Percentiles rank a stretch among this genome's conserved stretches.
These are phyloP conservation scores for Coccomyxa subellipsoidea DNA, from an alignment of 163 green algal species.

Conservation along the genomic window DNA sequence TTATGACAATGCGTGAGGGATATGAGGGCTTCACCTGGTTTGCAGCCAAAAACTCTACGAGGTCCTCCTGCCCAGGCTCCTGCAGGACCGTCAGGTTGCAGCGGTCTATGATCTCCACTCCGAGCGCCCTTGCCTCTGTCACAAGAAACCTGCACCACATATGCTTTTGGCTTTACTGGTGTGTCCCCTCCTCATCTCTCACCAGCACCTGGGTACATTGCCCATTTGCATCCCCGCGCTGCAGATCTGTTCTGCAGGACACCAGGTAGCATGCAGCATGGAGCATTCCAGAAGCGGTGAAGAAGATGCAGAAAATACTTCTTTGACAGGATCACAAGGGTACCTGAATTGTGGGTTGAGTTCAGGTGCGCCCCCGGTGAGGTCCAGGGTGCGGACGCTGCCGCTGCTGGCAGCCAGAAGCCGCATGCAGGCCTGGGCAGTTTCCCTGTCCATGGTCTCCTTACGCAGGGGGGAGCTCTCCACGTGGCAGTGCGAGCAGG, in stretches of 20 bases:
- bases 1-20: too few relatives aligned
- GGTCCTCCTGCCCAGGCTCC: conserved; percentile 90
- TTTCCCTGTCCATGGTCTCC: conserved; percentile 77
- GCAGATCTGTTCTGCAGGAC: too few relatives aligned
- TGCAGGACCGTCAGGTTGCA: conserved; percentile 97
- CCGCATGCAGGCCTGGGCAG: conserved; percentile 69
- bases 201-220: too few relatives aligned
- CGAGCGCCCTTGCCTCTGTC: conserved; percentile 51
- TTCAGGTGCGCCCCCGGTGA: conserved; percentile 94
- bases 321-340: background rate
- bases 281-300: too few relatives aligned
- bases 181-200: background rate
- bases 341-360: conserved; percentile 80
- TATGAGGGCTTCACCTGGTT: too few relatives aligned
- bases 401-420: conserved; percentile 55
- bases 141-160: conserved; percentile 68
- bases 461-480: conserved; percentile 83
- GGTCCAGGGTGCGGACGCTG: conserved; percentile 73
- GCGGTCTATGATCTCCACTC: conserved; percentile 90
- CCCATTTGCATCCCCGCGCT: too few relatives aligned
- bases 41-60: conserved; percentile 79
- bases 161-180: too few relatives aligned
- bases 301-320: too few relatives aligned
- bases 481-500: conserved; percentile 95
- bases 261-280: background rate